Base-by-base conservation (phyloP, 1,284 basidiomycete genomes). In the Ustanciosporium gigantosporum region DNA sequence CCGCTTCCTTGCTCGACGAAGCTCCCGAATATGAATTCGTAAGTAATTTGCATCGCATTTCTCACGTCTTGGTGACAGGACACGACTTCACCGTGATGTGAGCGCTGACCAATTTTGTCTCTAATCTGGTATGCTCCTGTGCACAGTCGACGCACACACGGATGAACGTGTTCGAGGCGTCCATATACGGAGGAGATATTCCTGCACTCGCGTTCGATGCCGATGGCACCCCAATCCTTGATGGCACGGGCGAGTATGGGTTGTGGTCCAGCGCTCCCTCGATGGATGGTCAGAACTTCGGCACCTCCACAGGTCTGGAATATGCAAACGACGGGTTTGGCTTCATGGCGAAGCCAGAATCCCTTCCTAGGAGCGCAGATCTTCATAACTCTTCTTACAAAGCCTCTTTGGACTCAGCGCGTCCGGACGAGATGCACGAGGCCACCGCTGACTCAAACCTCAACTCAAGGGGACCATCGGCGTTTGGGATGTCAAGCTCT, bases 1-100 rank as follows among this genome's bases (percentile, higher is more conserved):
- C 74, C 4, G 55, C 70, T 2, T 66, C 60, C 16, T 49, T 76
- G 14, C 62, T 75, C 6, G 67, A 74, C 38, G 68, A 71, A 11
- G 56, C 53, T 1, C 70, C 71, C 20, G 58, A 73, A 25, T 66
- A 70, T 45, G 69, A 76, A 70, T 76, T 59, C 40, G 74, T 76
- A 52, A 67, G 74, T 73, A 9, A 5, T 8, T 11, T 13, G 7
- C 13, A 24, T 20, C 14, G 36, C 19, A 31, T 25, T 4, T 20
- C 32, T 24, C 38, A 15, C 25, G 45, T 38, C 4, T 21, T 16
- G 8, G 21, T 13, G 4, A 19, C 16, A 17, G 21, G 13, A 29
- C 8, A n/a, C n/a, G n/a, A n/a, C n/a, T n/a, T n/a, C n/a, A n/a
- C n/a, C n/a, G n/a, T n/a, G n/a, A n/a, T n/a, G n/a, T n/a, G n/a